Evolutionary conservation across 169 alveolate genomes (phyloP), one percentile per base, ranked within the genome.

Genomic region (Eimeria zaria): DNA sequence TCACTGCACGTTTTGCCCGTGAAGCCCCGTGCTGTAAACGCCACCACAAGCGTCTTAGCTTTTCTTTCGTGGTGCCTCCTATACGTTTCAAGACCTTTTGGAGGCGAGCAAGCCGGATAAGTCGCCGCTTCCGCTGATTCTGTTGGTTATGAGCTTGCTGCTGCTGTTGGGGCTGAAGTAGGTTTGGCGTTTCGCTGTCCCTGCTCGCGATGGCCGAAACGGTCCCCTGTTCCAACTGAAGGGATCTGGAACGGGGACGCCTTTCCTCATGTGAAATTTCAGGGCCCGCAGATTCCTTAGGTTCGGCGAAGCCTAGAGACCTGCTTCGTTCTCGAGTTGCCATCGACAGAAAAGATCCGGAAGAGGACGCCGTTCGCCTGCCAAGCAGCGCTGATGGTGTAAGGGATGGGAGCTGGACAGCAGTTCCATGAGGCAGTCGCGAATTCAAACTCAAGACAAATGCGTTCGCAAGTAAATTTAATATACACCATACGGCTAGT

Each of bases 201-300:
- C 80, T 24, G 80, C n/a, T 69, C 80, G 51, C 30, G 80, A 36
- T 51, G 48, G n/a, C 80, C 80, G 80, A 69, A 8, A 51, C n/a
- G 48, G 80, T 12, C 51, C n/a, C 11, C 80, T 51, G 51, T 36
- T 1, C 80, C 80, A n/a, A 14, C 18, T 27, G 51, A 33, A 69
- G 51, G 27, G 80, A 69, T 36, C 0, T 24, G 51, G 80, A 69
- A 11, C 48, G 80, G n/a, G 9, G 80, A 0, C 48, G 51, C 48
- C 8, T 36, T 6, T 1, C n/a, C n/a, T 14, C 51, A 20, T 2
- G 51, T 51, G 0, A 24, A 6, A 9, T 6, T 24, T 33, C 46
- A 69, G 80, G 80, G 48, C 24, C 22, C 24, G n/a, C 51, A 6
- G 48, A 0, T 33, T 69, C 48, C 51, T 7, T 51, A 30, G 51